phyloP scores from a whole-genome alignment of 2,329 filamentous ascomycete species.

The Arthrinium phaeospermum region DNA sequence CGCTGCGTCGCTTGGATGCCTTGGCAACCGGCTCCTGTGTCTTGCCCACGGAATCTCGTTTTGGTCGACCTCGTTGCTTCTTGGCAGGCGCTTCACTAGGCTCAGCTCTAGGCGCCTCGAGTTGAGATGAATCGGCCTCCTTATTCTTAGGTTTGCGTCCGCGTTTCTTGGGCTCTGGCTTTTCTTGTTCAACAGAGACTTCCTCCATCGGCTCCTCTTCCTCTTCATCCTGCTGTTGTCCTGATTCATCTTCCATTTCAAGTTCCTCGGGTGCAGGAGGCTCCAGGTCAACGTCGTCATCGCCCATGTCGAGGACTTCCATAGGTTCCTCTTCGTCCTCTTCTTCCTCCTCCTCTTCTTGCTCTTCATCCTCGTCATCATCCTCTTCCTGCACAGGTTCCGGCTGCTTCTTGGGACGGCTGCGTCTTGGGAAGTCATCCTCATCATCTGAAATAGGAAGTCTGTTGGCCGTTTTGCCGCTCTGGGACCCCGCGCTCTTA shows the following conservation, averaged over 20 bases:
- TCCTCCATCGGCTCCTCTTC: conserved; percentile 27
- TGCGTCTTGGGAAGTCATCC: conserved; percentile 35
- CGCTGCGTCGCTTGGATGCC: conserved; percentile 31
- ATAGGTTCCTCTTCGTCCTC: conserved; percentile 22
- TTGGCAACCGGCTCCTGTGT: conserved; percentile 26
- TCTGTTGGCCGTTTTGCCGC: conserved; percentile 30
- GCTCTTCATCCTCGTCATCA: conserved; percentile 34
- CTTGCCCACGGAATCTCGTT: neutral
- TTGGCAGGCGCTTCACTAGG: conserved; percentile 26
- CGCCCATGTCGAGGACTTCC: conserved; percentile 27
- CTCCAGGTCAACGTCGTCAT: neutral
- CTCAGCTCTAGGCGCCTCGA: conserved; percentile 10
- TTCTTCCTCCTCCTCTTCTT: conserved; percentile 33
- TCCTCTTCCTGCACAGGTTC: conserved; percentile 25
- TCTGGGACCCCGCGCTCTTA: conserved; percentile 33
- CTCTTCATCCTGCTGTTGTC: conserved; percentile 28
- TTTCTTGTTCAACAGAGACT: conserved; percentile 27
- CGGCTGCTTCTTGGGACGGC: conserved; percentile 31
- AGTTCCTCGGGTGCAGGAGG: conserved; percentile 21
- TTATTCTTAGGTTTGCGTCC: conserved; percentile 33
- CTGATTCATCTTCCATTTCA: conserved; percentile 33
- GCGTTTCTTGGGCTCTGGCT: conserved; percentile 34
- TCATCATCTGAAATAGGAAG: conserved; percentile 34
- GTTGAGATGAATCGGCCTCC: conserved; percentile 10
- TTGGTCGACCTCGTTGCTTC: conserved; percentile 13